Conservation (phyloP, 2,329 filamentous ascomycete species). For the Fusarium begoniae region DNA sequence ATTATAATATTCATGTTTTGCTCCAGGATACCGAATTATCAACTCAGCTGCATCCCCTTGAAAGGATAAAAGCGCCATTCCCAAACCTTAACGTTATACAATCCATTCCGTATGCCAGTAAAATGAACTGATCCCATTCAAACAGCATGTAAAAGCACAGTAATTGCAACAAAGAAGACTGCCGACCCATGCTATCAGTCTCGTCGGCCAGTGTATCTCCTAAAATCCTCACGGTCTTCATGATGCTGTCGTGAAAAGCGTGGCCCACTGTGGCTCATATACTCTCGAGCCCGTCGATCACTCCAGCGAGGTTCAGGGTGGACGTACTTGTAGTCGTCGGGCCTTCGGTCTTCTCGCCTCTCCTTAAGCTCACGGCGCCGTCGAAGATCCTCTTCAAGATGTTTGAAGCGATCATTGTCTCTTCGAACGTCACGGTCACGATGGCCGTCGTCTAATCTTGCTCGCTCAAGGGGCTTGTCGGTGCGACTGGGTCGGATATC, state of each 20-base stretch:
- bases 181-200: not conserved
- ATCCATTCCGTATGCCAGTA: not conserved
- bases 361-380: conserved; percentile 15
- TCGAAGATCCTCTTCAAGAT: conserved; percentile 22
- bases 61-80: not conserved
- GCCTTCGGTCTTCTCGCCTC: conserved; percentile 5
- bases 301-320: conserved; percentile 26
- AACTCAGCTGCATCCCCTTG: not conserved
- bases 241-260: not conserved
- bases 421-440: conserved; percentile 6
- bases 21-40: not conserved
- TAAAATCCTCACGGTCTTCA: not conserved
- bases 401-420: conserved; percentile 27
- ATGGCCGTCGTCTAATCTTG: conserved; percentile 15
- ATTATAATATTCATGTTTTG: not conserved
- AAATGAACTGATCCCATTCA: not conserved
- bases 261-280: conserved; percentile 26
- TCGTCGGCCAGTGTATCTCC: not conserved
- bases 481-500: not conserved
- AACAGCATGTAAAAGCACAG: not conserved
- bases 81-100: not conserved
- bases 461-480: conserved; percentile 28
- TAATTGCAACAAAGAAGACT: not conserved
- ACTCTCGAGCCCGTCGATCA: conserved; percentile 26
- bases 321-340: not conserved